Conservation (phyloP, 106 monocot genomes). For the Acanthochlamys bracteata region DNA sequence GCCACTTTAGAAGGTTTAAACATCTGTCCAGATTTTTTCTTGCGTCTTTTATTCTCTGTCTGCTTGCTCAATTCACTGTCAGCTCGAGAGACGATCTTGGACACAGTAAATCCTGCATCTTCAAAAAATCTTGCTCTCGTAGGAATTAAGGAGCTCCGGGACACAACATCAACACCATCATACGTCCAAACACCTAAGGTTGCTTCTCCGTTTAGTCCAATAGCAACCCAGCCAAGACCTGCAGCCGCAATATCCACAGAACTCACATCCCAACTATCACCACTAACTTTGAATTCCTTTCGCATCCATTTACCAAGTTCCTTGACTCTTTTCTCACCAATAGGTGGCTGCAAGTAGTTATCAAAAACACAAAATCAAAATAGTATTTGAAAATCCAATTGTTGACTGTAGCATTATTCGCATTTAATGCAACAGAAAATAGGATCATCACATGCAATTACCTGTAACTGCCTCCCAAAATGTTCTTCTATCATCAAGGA, state of each 20-base stretch:
- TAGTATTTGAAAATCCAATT: too few species aligned
- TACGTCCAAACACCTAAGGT: slow-evolving; percentile 82
- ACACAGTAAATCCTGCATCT: slow-evolving; percentile 77
- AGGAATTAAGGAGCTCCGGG: slow-evolving; percentile 42
- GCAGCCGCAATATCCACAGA: slow-evolving; percentile 72
- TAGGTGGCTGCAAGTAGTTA: slow-evolving; percentile 61
- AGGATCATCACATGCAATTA: too few species aligned
- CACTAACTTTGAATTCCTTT: slow-evolving; percentile 51
- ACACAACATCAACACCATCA: slow-evolving; percentile 67
- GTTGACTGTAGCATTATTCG: too few species aligned
- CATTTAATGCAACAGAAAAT: too few species aligned
- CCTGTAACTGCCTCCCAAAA: slow-evolving; percentile 86
- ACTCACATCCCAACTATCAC: slow-evolving; percentile 72
- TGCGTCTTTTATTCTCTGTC: slow-evolving; percentile 20
- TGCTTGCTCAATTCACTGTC: slow-evolving; percentile 47
- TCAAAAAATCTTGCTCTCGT: slow-evolving; percentile 68
- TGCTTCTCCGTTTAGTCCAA: slow-evolving; percentile 82
- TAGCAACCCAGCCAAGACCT: slow-evolving; percentile 89
- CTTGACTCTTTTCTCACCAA: slow-evolving; percentile 51
- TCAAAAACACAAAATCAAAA: background rate
- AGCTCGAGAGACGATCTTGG: slow-evolving; percentile 71
- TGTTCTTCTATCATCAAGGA: slow-evolving; percentile 59
- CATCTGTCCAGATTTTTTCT: slow-evolving; percentile 11
- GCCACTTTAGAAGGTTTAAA: background rate
- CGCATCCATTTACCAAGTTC: slow-evolving; percentile 86